Conservation (phyloP, 768 basidiomycete species). For the Suillus bovinus region DNA sequence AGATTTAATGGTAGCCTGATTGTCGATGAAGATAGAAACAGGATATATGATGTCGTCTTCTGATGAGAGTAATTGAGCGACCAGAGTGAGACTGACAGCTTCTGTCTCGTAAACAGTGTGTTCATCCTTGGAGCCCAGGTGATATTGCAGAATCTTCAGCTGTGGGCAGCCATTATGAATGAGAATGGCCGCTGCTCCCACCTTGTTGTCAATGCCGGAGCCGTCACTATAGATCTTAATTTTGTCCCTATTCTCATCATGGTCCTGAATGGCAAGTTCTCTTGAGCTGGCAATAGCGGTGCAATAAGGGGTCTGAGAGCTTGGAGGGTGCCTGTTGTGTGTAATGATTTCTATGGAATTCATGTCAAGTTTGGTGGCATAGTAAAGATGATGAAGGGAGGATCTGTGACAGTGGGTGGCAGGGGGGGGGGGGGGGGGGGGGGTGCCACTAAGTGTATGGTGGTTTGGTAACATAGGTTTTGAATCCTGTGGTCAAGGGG, state of each 20-base stretch:
- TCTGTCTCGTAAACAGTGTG: conserved; percentile 31
- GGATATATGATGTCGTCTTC: not conserved
- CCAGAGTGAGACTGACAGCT: conserved; percentile 19
- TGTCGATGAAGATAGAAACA: conserved; percentile 20
- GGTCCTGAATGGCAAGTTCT: not conserved
- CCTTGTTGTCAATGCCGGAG: conserved; percentile 14
- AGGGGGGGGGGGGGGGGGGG: no score
- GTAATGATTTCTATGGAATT: not conserved
- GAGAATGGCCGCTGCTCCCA: conserved; percentile 23
- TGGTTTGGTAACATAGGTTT: conserved; percentile 2
- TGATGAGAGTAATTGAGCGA: conserved; percentile 7
- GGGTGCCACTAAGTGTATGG: not conserved
- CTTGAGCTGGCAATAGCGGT: not conserved
- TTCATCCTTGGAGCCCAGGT: conserved; percentile 11
- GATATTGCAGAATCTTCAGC: not conserved
- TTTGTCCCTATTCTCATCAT: not conserved
- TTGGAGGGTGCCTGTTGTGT: not conserved
- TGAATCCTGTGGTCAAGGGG: conserved; percentile 13
- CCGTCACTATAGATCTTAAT: conserved; percentile 15
- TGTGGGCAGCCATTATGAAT: not conserved
- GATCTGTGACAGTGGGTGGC: not conserved
- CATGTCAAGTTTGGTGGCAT: not conserved
- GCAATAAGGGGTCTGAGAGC: not conserved
- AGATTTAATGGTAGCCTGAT: conserved; percentile 27
- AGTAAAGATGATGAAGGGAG: not conserved